Conservation (phyloP, 2,329 filamentous ascomycete species). For the Trichoderma guizhouense region DNA sequence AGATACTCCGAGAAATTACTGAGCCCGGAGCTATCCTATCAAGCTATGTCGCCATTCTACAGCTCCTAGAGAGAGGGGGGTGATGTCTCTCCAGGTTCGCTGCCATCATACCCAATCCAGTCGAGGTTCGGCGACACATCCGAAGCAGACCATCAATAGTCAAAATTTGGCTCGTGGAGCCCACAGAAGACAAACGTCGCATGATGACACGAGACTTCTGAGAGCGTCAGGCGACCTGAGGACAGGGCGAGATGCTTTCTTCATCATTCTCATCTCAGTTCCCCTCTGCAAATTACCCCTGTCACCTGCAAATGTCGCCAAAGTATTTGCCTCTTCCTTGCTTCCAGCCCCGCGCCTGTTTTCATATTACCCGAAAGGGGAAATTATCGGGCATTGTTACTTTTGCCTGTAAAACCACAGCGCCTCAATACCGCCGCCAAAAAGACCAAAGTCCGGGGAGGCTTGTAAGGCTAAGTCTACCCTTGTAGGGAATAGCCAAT, state of each 20-base stretch:
- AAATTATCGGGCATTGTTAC: constrained; percentile 3
- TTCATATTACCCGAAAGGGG: background rate
- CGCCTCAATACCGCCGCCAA: background rate
- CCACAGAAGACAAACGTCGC: background rate
- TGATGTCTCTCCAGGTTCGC: background rate
- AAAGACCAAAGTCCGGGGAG: background rate
- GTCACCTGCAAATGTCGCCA: background rate
- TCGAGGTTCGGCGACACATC: background rate
- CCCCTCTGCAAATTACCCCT: background rate
- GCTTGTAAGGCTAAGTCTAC: background rate
- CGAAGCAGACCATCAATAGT: background rate
- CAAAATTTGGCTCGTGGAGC: background rate
- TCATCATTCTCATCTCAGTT: background rate
- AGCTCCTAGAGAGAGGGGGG: background rate
- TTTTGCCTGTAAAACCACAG: background rate
- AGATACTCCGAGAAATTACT: constrained; percentile 3
- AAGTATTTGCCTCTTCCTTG: background rate
- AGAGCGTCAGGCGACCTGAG: background rate
- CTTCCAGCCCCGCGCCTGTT: background rate
- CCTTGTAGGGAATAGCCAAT: constrained; percentile 9
- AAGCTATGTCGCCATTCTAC: background rate
- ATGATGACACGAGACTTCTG: background rate
- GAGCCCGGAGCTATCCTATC: background rate
- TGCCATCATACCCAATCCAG: background rate
- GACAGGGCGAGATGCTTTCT: background rate